Conservation (phyloP, 2,329 filamentous ascomycete species). For the Rugonectria rugulosa region DNA sequence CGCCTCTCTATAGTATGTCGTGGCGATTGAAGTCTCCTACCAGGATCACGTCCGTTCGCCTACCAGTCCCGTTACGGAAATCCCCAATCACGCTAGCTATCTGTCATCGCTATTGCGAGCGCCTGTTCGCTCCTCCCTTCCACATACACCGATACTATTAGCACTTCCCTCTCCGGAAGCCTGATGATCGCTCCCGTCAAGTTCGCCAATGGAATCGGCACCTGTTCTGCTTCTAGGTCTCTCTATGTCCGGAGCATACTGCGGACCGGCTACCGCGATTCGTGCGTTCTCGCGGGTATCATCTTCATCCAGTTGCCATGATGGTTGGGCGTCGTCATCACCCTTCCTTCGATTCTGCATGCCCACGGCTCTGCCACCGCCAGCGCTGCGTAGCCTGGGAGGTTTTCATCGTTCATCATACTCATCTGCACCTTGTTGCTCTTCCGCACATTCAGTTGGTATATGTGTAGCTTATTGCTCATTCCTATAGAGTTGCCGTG, state of each 20-base stretch:
- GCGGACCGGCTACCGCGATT: constrained; percentile 1
- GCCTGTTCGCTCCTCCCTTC: background rate
- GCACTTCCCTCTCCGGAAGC: background rate
- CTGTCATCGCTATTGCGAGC: background rate
- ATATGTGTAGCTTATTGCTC: background rate
- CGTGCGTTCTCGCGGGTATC: constrained; percentile 5
- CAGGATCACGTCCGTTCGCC: constrained; percentile 16
- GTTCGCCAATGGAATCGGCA: background rate
- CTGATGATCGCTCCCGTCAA: background rate
- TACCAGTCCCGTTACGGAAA: background rate
- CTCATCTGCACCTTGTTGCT: constrained; percentile 12
- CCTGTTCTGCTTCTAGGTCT: constrained; percentile 1
- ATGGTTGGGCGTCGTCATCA: constrained; percentile 6
- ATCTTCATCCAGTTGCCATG: constrained; percentile 13
- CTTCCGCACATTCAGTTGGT: constrained; percentile 21
- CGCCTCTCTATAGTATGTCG: constrained; percentile 30
- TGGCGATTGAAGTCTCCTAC: constrained; percentile 28
- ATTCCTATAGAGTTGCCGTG: background rate
- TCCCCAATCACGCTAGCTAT: background rate
- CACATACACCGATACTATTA: background rate
- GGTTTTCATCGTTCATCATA: constrained; percentile 18
- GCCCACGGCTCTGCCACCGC: constrained; percentile 17
- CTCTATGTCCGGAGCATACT: background rate
- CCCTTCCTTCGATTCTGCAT: background rate
- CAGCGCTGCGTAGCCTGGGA: constrained; percentile 9